These are phyloP conservation scores for Pholiota molesta DNA, from an alignment of 768 basidiomycete genomes.

Conservation along the genomic window DNA sequence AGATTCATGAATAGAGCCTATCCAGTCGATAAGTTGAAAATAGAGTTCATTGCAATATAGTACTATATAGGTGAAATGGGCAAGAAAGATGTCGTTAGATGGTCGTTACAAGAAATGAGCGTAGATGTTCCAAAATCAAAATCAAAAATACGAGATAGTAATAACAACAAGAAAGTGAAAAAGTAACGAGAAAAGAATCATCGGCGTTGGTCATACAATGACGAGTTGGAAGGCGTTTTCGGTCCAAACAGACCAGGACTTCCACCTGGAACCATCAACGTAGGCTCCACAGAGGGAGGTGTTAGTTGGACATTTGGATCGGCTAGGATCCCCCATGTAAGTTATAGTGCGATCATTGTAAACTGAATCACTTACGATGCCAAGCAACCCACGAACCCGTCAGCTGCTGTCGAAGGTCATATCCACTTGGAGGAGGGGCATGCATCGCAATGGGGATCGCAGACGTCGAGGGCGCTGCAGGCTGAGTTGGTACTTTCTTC, in stretches of 20 bases:
- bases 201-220: slow-evolving; percentile 18
- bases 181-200: neutral
- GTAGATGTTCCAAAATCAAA: neutral
- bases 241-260: slow-evolving; percentile 81
- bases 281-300: slow-evolving; percentile 61
- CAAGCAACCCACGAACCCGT: slow-evolving; percentile 62
- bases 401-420: slow-evolving; percentile 46
- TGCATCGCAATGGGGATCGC: slow-evolving; percentile 18
- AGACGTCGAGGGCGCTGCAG: slow-evolving; percentile 31
- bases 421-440: slow-evolving; percentile 18
- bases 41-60: too few relatives aligned
- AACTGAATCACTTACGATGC: slow-evolving; percentile 56
- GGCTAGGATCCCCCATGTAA: slow-evolving; percentile 43
- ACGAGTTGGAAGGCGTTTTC: slow-evolving; percentile 22
- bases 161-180: neutral
- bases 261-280: slow-evolving; percentile 59
- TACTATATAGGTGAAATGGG: too few relatives aligned
- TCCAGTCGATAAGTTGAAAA: too few relatives aligned
- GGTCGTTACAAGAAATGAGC: neutral
- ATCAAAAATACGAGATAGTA: neutral
- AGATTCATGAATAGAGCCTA: too few relatives aligned
- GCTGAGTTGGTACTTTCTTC: slow-evolving; percentile 31
- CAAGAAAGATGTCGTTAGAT: neutral
- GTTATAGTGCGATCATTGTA: neutral
- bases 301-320: slow-evolving; percentile 60